Percentiles rank a stretch among this genome's conserved stretches.
Conservation (phyloP, 2,329 filamentous ascomycete species). For the Albifimbria verrucaria region DNA sequence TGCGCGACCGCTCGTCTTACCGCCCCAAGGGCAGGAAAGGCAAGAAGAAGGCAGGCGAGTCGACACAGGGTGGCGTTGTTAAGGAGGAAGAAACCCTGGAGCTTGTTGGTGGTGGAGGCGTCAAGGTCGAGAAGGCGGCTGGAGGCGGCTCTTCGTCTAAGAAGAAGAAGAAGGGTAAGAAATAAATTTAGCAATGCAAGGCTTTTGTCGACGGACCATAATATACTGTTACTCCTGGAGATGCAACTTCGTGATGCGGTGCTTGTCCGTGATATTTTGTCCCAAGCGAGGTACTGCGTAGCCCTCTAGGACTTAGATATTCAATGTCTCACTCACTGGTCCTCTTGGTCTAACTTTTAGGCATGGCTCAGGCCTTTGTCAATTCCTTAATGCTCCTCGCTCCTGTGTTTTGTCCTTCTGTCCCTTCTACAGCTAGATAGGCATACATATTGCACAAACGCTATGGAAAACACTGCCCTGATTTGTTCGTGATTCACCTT, state of each 20-base stretch:
- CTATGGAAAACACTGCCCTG: not conserved
- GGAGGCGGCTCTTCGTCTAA: constrained; percentile 25
- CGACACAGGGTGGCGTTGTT: constrained; percentile 82
- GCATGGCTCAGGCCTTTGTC: too few species aligned
- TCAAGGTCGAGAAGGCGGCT: constrained; percentile 61
- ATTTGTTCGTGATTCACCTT: not conserved
- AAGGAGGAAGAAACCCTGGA: constrained; percentile 68
- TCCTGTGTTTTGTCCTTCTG: not conserved
- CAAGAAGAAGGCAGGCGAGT: constrained; percentile 73
- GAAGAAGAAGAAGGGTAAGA: constrained; percentile 53
- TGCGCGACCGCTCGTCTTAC: constrained; percentile 86
- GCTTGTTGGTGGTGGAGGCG: constrained; percentile 60
- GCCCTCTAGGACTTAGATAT: too few species aligned
- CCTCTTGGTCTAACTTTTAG: too few species aligned
- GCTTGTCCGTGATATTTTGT: too few species aligned
- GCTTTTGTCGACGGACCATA: too few species aligned
- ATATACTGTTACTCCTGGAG: too few species aligned
- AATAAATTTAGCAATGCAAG: constrained; percentile 29
- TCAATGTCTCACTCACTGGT: too few species aligned
- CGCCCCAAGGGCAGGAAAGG: constrained; percentile 89
- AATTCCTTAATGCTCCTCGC: too few species aligned
- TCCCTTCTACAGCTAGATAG: not conserved
- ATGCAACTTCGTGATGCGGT: too few species aligned
- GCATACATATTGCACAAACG: constrained; percentile 7
- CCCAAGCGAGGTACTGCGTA: too few species aligned